A percentile compares a stretch with the other conserved stretches of the same genome.
These are phyloP conservation scores for Prunus mongolica DNA, from an alignment of 306 rosid genomes.

Conservation along the genomic window DNA sequence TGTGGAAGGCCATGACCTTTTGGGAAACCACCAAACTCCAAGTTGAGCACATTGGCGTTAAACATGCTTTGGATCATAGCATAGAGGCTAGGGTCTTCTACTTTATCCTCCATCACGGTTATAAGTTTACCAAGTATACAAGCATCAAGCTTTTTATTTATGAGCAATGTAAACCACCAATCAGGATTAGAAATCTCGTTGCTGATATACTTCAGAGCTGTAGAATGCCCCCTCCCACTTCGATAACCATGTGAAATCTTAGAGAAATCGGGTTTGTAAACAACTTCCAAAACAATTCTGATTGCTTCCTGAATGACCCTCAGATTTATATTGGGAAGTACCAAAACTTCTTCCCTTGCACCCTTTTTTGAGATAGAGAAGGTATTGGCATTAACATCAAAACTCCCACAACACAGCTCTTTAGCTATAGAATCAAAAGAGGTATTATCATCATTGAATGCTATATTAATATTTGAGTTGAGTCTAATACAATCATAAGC, in stretches of 20 bases:
- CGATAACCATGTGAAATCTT: constrained; percentile 86
- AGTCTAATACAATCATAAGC: constrained; percentile 66
- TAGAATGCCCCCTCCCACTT: constrained; percentile 70
- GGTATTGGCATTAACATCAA: constrained; percentile 54
- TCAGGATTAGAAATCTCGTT: constrained; percentile 56
- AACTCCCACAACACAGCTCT: constrained; percentile 43
- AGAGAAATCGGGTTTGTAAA: constrained; percentile 73
- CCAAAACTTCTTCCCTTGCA: constrained; percentile 46
- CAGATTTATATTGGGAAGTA: constrained; percentile 71
- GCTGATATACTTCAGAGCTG: constrained; percentile 66
- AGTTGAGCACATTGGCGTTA: constrained; percentile 65
- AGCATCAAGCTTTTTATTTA: constrained; percentile 57
- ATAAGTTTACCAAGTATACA: constrained; percentile 48
- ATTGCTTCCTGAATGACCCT: constrained; percentile 79
- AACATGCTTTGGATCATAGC: constrained; percentile 50
- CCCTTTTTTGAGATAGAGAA: constrained; percentile 56
- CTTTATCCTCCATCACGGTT: constrained; percentile 65
- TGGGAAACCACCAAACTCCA: constrained; percentile 86
- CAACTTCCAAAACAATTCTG: constrained; percentile 71
- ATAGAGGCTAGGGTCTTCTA: constrained; percentile 59
- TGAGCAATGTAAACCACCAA: constrained; percentile 80
- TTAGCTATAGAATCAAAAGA: constrained; percentile 50
- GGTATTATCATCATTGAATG: constrained; percentile 1
- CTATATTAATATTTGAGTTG: constrained; percentile 48
- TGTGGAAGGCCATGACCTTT: constrained; percentile 96